Base-by-base conservation (phyloP, 2,329 filamentous ascomycete genomes). In the Fusarium poae region DNA sequence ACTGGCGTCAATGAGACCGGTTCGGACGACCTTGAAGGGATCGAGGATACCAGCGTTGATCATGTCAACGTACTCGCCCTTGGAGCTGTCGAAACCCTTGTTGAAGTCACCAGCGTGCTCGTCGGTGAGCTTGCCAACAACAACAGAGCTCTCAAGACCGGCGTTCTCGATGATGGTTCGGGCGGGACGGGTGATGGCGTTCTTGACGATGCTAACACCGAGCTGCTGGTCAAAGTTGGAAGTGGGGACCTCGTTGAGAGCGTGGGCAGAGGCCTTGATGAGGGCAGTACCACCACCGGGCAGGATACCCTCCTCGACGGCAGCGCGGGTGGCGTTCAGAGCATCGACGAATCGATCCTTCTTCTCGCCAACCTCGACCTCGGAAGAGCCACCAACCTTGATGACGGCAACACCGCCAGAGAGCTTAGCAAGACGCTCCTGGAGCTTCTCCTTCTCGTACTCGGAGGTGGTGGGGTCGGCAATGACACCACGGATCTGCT, bases 391-490 rank as follows among this genome's bases (percentile, higher is more conserved):
- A 77, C 96, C 96, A 70, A 99, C 96, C 89, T 97, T 97, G 88
- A 99, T 98, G 83, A 99, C 96, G 76, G 96, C 96, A 76, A 99
- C 96, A 88, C 96, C 96, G 71, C 96, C 96, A 73, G 96, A 98
- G 74, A 99, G 92, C 91, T 99, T 99, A 75, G 96, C 96, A 67
- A 99, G 92, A 85, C 96, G 96, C 88, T 99, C 96, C 86, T 98
- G 96, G 72, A 99, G 93, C 90, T 99, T 99, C 92, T 99, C 96
- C 89, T 97, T 98, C 89, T 99, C 96, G 85, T 99, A 99, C 79
- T 99, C 96, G 49, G 94, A 97, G 71, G 96, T 99, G 75, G 88
- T 91, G 72, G 95, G 92, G 85, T 99, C 96, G 68, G 86, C 88
- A 86, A 97, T 97, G 83, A 98, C 94, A 74, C 95, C 94, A 75